Evolutionary conservation across 2,329 filamentous ascomycete species (phyloP), one percentile per base, ranked within the genome.

Genomic region (Volutella citrinella): DNA sequence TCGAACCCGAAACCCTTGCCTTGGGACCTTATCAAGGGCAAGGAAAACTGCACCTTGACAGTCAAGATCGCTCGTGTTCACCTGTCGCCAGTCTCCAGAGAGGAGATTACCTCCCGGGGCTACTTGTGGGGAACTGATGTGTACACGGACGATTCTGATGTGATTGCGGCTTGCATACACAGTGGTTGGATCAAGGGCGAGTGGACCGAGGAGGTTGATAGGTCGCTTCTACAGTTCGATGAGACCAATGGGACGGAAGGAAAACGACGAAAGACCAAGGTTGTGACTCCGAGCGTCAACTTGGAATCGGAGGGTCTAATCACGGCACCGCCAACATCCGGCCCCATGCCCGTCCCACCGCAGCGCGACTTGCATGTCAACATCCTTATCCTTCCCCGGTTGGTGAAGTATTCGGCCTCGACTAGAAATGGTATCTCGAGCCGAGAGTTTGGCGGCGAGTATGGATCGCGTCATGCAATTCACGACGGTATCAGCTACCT

Each of bases 121-220:
- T 86, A 87, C 7, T 61, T 98, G 0, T 98, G 91, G 90, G 93
- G 93, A 2, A 93, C 88, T 0, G 90, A 94, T 22, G 76, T 98
- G 7, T 97, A 97, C 57, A 95, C 89, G 0, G 93, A 98, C 50
- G 93, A 98, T 61, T 95, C 89, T 0, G 93, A 98, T 55, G 80
- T 93, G 1, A 76, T 98, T 16, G 91, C 89, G 1, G 90, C 91
- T 3, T 91, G 90, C 40, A 91, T 98, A 27, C 93, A 98, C 59
- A 82, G 82, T 3, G 93, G 93, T 5, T 97, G 89, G 81, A 84
- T 98, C 48, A 81, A 83, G 25, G 91, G 91, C 20, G 87, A 90
- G 51, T 95, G 90, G 84, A 71, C 80, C 5, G 80, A 89, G 7
- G 84, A 87, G 21, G 76, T 93, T 2, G 85, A 93, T 48, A 69